Evolutionary conservation across 768 basidiomycete genomes (phyloP), one percentile per base, ranked within the genome.

Genomic region (Tulasnella calospora): DNA sequence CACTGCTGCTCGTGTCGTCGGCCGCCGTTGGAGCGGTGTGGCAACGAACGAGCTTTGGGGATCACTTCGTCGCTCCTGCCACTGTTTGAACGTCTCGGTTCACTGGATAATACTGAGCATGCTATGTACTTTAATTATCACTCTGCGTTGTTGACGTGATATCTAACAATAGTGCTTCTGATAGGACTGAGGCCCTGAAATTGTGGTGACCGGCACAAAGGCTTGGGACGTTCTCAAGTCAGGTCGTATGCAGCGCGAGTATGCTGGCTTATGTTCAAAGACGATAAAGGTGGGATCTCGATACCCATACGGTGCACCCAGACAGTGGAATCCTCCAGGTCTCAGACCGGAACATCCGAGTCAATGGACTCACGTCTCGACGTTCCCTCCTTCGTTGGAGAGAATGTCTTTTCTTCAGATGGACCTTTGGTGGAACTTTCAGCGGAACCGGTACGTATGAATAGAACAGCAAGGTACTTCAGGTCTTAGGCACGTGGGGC

Each of bases 31-130:
- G 74, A 76, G 47, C 21, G 74, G 38, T 76, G 57, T 55, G 3
- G 74, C 46, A 30, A 46, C 57, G 23, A 47, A 76, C 38, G 40
- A 76, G 38, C 57, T 76, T 8, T 76, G 74, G 74, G 21, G 30
- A 40, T 76, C 74, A 10, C 9, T 76, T 9, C 41, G 23, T 47
- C 41, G 17, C 30, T 76, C 27, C 27, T 5, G 5, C 74, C 74
- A 13, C 35, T 76, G 3, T 47, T 76, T 13, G 21, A 57, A 13
- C 57, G 55, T 27, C 74, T 76, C 23, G 46, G 47, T 19, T 44
- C 74, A 19, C 19, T n/a, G 6, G 51, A 36, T 4, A 8, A 6
- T 55, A n/a, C 15, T n/a, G 51, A n/a, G 21, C n/a, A 8, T n/a
- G 15, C 51, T 55, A 55, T 19, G 51, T 55, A 55, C n/a, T n/a